Evolutionary conservation across 2,329 filamentous ascomycete genomes (phyloP).

Genomic region (Colletotrichum aenigma): DNA sequence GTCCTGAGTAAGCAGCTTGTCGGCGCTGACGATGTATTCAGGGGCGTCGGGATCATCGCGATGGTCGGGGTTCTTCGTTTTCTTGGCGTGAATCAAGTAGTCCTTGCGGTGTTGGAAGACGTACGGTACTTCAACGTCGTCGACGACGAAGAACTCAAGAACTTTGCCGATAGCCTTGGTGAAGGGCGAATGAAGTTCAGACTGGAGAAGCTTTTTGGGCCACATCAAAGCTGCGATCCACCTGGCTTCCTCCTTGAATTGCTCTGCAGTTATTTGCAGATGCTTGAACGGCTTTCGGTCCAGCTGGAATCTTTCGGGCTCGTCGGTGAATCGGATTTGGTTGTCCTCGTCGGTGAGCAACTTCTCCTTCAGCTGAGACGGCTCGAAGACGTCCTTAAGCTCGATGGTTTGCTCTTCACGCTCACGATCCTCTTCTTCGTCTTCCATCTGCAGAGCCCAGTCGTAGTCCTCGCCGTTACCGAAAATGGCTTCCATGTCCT

Average conservation of each 20-base stretch:
- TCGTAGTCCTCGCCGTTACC: slow-evolving; percentile 95
- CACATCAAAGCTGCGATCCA: slow-evolving; percentile 94
- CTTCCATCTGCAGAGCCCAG: slow-evolving; percentile 90
- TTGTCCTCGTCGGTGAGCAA: slow-evolving; percentile 97
- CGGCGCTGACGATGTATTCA: slow-evolving; percentile 76
- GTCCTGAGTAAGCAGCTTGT: slow-evolving; percentile 89
- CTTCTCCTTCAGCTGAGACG: slow-evolving; percentile 90
- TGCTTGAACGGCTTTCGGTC: slow-evolving; percentile 88
- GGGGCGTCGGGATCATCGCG: slow-evolving; percentile 72
- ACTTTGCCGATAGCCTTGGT: slow-evolving; percentile 89
- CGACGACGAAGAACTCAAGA: slow-evolving; percentile 91
- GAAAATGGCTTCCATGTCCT: slow-evolving; percentile 91
- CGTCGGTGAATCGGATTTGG: slow-evolving; percentile 82
- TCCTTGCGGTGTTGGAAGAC: slow-evolving; percentile 99
- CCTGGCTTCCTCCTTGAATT: slow-evolving; percentile 85
- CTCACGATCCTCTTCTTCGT: slow-evolving; percentile 80
- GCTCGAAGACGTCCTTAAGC: slow-evolving; percentile 97
- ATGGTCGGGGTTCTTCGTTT: slow-evolving; percentile 63
- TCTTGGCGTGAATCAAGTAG: slow-evolving; percentile 90
- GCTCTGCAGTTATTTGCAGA: slow-evolving; percentile 78
- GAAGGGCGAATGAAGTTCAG: slow-evolving; percentile 81
- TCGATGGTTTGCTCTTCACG: slow-evolving; percentile 85
- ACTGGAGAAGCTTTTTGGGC: slow-evolving; percentile 79
- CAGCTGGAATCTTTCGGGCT: slow-evolving; percentile 93
- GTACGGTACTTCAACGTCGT: slow-evolving; percentile 95